These are phyloP conservation scores for Diplogelasinospora grovesii DNA, from an alignment of 495 filamentous ascomycete species.

Conservation along the genomic window DNA sequence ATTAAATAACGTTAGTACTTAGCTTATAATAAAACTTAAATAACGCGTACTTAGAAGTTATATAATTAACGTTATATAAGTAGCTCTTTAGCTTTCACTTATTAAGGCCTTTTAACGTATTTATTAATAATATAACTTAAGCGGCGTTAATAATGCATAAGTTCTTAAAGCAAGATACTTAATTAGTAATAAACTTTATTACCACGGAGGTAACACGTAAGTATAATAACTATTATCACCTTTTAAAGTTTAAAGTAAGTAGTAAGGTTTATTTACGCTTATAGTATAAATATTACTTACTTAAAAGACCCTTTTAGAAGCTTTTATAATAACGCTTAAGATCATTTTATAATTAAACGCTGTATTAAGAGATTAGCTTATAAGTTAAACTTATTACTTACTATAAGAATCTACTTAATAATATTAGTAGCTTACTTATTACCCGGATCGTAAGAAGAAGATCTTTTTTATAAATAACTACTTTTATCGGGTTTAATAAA, in stretches of 20 bases:
- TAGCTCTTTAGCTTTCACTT: too few relatives aligned
- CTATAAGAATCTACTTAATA: too few relatives aligned
- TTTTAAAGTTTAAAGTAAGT: neutral
- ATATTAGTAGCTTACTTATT: too few relatives aligned
- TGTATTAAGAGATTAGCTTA: neutral
- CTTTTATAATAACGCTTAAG: neutral
- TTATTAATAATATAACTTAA: too few relatives aligned
- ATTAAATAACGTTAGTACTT: neutral
- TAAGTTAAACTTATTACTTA: slow-evolving; percentile 12
- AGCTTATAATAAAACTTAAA: neutral
- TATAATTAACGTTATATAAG: neutral
- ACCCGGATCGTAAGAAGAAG: too few relatives aligned
- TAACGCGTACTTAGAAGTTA: neutral
- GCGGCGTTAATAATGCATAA: too few relatives aligned
- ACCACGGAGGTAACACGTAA: neutral
- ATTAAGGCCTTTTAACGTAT: too few relatives aligned
- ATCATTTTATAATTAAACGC: neutral
- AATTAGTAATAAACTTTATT: too few relatives aligned
- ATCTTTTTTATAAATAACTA: too few relatives aligned
- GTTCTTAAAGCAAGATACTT: too few relatives aligned
- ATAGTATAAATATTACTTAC: neutral
- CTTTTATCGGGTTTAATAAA: too few relatives aligned
- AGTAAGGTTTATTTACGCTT: neutral
- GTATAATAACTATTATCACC: neutral
- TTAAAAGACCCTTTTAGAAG: too few relatives aligned